Percentiles rank a stretch among this genome's conserved stretches.
Conservation (phyloP, 257 asterid species). For the Capsicum pubescens region DNA sequence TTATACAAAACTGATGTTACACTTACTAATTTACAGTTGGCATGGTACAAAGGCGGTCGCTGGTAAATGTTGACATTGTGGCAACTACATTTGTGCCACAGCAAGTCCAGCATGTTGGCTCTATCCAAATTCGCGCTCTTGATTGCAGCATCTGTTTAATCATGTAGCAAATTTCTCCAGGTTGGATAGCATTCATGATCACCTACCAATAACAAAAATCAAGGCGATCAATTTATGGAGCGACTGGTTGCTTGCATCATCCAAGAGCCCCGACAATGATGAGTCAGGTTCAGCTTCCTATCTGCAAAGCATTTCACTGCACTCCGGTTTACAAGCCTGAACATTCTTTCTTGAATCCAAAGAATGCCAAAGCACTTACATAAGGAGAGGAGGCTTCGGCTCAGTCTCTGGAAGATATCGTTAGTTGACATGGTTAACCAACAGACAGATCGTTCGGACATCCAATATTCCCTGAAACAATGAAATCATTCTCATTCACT, state of each 20-base stretch:
- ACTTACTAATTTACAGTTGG: conserved; percentile 29
- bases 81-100: conserved; percentile 5
- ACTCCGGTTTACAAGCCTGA: conserved; percentile 47
- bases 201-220: conserved; percentile 10
- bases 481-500: conserved; percentile 46
- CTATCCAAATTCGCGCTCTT: background rate
- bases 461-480: conserved; percentile 31
- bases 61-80: background rate
- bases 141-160: background rate
- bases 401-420: conserved; percentile 16
- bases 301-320: conserved; percentile 38
- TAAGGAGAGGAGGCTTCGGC: conserved; percentile 40
- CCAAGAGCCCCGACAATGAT: conserved; percentile 3
- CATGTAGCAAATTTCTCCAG: conserved; percentile 14
- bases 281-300: conserved; percentile 28
- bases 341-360: conserved; percentile 38
- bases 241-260: conserved; percentile 22
- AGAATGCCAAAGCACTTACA: conserved; percentile 38
- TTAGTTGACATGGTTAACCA: conserved; percentile 14
- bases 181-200: conserved; percentile 16
- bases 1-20: conserved; percentile 28
- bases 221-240: background rate
- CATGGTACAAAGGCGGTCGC: background rate
- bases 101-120: background rate
- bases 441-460: conserved; percentile 27